Percentiles rank a stretch among this genome's conserved stretches.
phyloP scores from a whole-genome alignment of 106 monocot genomes.

The Alisma plantagoaquatica region DNA sequence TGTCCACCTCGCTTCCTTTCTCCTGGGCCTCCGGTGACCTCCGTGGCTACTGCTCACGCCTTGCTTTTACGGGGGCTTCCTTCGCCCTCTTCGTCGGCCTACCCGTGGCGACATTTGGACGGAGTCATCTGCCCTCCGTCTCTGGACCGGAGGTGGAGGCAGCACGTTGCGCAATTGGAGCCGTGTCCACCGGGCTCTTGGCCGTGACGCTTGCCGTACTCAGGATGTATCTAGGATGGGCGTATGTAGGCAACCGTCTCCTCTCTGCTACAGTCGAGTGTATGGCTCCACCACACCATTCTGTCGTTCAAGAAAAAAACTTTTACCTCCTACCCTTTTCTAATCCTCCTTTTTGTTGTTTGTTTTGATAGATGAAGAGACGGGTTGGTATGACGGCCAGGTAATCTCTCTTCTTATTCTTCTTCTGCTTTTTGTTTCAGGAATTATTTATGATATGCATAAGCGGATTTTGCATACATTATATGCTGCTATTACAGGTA shows the following conservation, averaged over 20 bases:
- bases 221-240: slow-evolving; percentile 98
- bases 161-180: slow-evolving; percentile 37
- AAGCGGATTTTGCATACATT: neutral
- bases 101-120: slow-evolving; percentile 71
- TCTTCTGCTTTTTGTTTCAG: no score
- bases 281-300: slow-evolving; percentile 4
- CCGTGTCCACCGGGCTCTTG: slow-evolving; percentile 48
- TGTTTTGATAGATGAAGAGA: slow-evolving; percentile 75
- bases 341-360: neutral
- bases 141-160: slow-evolving; percentile 22
- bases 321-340: neutral
- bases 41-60: slow-evolving; percentile 47
- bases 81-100: slow-evolving; percentile 70
- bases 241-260: slow-evolving; percentile 92
- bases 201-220: slow-evolving; percentile 72
- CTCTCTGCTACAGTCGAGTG: slow-evolving; percentile 97
- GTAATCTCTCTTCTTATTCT: slow-evolving; percentile 23
- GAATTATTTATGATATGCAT: no score
- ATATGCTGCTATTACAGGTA: no score
- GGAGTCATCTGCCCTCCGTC: slow-evolving; percentile 1
- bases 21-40: slow-evolving; percentile 69
- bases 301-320: neutral
- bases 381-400: slow-evolving; percentile 99
- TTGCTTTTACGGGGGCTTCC: slow-evolving; percentile 45
- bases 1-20: slow-evolving; percentile 65